Conservation (phyloP, 306 rosid genomes). For the Trifolium subterraneum region DNA sequence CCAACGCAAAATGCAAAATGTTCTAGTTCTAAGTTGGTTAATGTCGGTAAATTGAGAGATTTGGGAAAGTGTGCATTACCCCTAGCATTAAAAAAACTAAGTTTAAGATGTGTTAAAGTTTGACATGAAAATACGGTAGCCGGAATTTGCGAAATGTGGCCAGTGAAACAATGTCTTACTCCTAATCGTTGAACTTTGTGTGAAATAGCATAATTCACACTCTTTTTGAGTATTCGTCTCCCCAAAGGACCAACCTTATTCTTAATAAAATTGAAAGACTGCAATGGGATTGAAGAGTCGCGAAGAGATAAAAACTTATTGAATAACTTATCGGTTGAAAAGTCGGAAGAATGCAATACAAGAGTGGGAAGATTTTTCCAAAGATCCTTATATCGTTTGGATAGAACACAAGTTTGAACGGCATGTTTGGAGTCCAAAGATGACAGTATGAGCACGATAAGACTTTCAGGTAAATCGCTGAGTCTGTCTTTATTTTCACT, state of each 20-base stretch:
- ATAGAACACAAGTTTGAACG: constrained; percentile 28
- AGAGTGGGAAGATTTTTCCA: constrained; percentile 30
- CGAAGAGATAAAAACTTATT: too few species aligned
- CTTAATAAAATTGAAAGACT: too few species aligned
- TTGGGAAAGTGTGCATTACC: neutral
- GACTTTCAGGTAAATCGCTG: constrained; percentile 29
- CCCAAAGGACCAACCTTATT: too few species aligned
- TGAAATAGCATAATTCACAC: constrained; percentile 26
- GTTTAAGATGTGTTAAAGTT: constrained; percentile 33
- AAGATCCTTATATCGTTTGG: constrained; percentile 11
- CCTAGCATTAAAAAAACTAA: neutral
- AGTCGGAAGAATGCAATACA: neutral
- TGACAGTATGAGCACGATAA: constrained; percentile 30
- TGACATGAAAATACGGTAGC: neutral
- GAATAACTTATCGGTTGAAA: too few species aligned
- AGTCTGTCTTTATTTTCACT: constrained; percentile 11
- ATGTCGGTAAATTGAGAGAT: constrained; percentile 1
- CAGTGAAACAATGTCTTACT: neutral
- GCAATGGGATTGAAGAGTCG: too few species aligned
- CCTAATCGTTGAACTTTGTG: constrained; percentile 17
- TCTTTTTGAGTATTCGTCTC: too few species aligned
- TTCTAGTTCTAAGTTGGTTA: constrained; percentile 27
- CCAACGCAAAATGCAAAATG: neutral
- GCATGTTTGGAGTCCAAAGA: constrained; percentile 21
- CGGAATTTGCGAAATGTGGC: neutral